A percentile compares a stretch with the other conserved stretches of the same genome.
Conservation (phyloP, 2,329 filamentous ascomycete genomes). For the Diaporthe sp. region DNA sequence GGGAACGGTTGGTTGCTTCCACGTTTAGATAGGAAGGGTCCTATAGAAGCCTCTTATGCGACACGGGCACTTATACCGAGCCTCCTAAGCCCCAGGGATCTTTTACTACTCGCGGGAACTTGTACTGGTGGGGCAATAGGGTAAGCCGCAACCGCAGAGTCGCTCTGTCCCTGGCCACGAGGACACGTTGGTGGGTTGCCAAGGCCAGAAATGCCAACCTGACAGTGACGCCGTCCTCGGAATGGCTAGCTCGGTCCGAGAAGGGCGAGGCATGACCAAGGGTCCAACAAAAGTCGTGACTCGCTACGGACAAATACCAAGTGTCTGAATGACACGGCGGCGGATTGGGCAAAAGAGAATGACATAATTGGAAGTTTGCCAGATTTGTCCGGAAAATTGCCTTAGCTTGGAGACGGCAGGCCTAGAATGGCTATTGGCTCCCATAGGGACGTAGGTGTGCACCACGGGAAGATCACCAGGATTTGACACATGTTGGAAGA, state of each 20-base stretch:
- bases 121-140: not conserved
- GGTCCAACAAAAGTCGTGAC: not conserved
- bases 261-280: slow-evolving; percentile 3
- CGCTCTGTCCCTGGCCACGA: slow-evolving; percentile 5
- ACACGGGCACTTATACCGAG: slow-evolving; percentile 3
- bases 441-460: not conserved
- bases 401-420: not conserved
- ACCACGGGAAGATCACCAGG: not conserved
- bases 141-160: not conserved
- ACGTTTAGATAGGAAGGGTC: slow-evolving; percentile 13
- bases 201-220: slow-evolving; percentile 22
- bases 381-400: not conserved
- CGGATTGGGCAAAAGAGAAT: too few relatives aligned
- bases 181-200: slow-evolving; percentile 29
- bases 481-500: too few relatives aligned
- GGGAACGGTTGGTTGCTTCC: slow-evolving; percentile 6
- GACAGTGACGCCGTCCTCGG: not conserved
- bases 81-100: slow-evolving; percentile 11
- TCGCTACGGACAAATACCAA: not conserved
- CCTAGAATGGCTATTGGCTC: not conserved
- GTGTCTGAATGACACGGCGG: not conserved
- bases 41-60: not conserved
- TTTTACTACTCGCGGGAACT: not conserved
- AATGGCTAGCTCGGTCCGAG: slow-evolving; percentile 30
- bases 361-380: not conserved